Evolutionary conservation across 2,329 filamentous ascomycete genomes (phyloP).

Genomic region (Pezicula carpinea): DNA sequence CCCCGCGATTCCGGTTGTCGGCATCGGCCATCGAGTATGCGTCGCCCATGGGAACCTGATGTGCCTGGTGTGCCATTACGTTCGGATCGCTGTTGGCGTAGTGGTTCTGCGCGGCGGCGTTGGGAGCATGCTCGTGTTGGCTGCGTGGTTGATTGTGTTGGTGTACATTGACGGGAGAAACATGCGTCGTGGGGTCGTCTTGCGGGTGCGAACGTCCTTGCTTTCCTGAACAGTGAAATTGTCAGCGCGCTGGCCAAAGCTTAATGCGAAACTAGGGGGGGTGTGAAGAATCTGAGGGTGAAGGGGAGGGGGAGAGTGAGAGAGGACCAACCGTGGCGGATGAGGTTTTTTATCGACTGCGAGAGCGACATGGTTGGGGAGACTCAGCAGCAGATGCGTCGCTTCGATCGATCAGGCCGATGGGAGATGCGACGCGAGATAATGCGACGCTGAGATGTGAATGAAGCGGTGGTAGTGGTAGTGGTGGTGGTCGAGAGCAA

Average conservation of each 20-base stretch:
- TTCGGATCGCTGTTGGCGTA: conserved; percentile 55
- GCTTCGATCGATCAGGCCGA: neutral
- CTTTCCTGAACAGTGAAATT: conserved; percentile 56
- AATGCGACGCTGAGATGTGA: neutral
- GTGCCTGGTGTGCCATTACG: conserved; percentile 51
- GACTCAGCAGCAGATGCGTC: neutral
- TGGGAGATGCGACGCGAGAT: neutral
- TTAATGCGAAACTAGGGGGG: conserved; percentile 5
- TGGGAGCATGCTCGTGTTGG: conserved; percentile 43
- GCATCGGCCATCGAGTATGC: conserved; percentile 59
- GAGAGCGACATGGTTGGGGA: conserved; percentile 59
- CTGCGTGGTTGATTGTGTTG: conserved; percentile 41
- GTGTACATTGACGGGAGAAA: conserved; percentile 53
- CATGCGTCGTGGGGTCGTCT: conserved; percentile 48
- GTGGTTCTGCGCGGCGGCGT: conserved; percentile 43
- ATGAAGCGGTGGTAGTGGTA: neutral
- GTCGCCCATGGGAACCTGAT: conserved; percentile 42
- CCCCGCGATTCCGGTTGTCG: conserved; percentile 61
- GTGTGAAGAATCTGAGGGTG: conserved; percentile 1
- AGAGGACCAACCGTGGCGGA: conserved; percentile 68
- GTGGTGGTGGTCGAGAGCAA: neutral
- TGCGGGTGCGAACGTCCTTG: conserved; percentile 68
- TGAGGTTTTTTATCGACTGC: conserved; percentile 97
- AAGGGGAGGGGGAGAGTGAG: conserved; percentile 4
- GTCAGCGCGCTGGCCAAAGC: conserved; percentile 27